Conservation (phyloP, 768 basidiomycete species). For the Suillus placidus region DNA sequence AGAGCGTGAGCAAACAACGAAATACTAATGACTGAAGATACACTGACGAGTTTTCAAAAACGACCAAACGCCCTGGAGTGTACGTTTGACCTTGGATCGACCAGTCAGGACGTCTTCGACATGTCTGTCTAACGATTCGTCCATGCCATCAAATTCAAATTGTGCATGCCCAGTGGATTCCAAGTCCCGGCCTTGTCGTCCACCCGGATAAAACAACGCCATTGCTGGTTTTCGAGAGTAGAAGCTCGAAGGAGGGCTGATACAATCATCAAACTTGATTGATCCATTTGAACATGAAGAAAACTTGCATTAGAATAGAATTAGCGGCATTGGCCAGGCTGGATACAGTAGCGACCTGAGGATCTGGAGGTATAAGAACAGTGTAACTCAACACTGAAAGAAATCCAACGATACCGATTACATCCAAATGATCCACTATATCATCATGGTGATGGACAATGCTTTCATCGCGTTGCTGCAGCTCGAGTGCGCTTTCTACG, state of each 20-base stretch:
- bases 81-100: slow-evolving; percentile 59
- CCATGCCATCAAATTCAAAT: slow-evolving; percentile 42
- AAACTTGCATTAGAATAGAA: slow-evolving; percentile 64
- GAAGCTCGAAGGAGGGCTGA: slow-evolving; percentile 68
- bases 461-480: slow-evolving; percentile 28
- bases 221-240: slow-evolving; percentile 74
- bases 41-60: slow-evolving; percentile 81
- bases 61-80: slow-evolving; percentile 72
- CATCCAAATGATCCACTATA: slow-evolving; percentile 83
- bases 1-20: slow-evolving; percentile 1
- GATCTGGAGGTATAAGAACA: slow-evolving; percentile 47
- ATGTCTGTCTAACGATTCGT: slow-evolving; percentile 67
- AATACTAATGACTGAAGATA: not conserved
- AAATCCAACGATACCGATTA: slow-evolving; percentile 54
- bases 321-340: slow-evolving; percentile 81
- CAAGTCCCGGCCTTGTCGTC: slow-evolving; percentile 22
- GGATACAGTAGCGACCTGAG: slow-evolving; percentile 73
- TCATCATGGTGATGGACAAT: slow-evolving; percentile 65
- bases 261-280: slow-evolving; percentile 6
- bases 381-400: slow-evolving; percentile 9
- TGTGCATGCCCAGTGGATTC: slow-evolving; percentile 33
- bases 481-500: slow-evolving; percentile 49
- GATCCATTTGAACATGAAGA: not conserved
- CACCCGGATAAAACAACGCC: slow-evolving; percentile 44
- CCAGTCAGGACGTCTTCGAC: slow-evolving; percentile 74